These are phyloP conservation scores for Nemania sp. DNA, from an alignment of 2,329 filamentous ascomycete species.

Conservation along the genomic window DNA sequence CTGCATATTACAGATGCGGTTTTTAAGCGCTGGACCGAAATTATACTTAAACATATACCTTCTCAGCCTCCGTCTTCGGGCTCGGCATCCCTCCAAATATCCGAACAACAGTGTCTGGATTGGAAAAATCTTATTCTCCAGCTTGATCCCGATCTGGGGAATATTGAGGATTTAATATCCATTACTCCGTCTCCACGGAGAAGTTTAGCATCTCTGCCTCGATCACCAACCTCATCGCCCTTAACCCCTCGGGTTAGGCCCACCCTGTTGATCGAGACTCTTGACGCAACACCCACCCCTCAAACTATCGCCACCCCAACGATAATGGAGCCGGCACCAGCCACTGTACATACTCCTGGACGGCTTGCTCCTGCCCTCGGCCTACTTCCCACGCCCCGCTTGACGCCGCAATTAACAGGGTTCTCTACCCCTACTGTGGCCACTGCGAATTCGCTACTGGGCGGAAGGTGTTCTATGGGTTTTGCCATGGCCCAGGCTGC, in stretches of 20 bases:
- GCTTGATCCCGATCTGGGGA: constrained; percentile 69
- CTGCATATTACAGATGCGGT: constrained; percentile 90
- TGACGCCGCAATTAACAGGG: constrained; percentile 67
- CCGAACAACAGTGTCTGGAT: constrained; percentile 62
- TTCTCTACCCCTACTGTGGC: constrained; percentile 71
- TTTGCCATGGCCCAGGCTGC: constrained; percentile 69
- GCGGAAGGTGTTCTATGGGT: constrained; percentile 68
- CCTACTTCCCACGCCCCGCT: constrained; percentile 68
- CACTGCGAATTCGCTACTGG: constrained; percentile 63
- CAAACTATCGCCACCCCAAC: constrained; percentile 57
- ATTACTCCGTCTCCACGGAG: constrained; percentile 48
- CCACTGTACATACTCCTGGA: constrained; percentile 58
- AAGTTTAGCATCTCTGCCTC: constrained; percentile 53
- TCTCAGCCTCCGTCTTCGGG: constrained; percentile 68
- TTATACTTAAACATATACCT: constrained; percentile 87
- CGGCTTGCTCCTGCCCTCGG: constrained; percentile 66
- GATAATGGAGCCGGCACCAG: constrained; percentile 64
- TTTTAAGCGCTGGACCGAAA: constrained; percentile 94
- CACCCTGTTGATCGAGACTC: constrained; percentile 51
- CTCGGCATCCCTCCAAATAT: constrained; percentile 54
- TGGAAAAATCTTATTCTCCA: constrained; percentile 71
- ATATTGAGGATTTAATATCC: constrained; percentile 65
- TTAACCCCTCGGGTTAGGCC: constrained; percentile 57
- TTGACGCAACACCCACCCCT: constrained; percentile 57
- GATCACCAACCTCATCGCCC: constrained; percentile 59